These are phyloP conservation scores for Medicago ruthenica DNA, from an alignment of 306 rosid species.

Conservation along the genomic window DNA sequence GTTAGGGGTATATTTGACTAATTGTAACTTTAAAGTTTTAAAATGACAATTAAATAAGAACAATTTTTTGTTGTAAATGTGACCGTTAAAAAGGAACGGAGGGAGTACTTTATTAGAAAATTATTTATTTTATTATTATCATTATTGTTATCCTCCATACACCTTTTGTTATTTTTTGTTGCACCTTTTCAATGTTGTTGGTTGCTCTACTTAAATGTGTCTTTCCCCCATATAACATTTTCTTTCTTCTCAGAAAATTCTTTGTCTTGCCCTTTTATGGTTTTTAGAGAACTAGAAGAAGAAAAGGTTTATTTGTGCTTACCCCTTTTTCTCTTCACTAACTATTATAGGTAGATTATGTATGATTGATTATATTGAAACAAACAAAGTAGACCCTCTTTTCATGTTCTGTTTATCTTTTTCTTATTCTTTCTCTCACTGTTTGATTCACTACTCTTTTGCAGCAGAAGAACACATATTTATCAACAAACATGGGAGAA, in stretches of 20 bases:
- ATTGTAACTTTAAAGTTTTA: too few species aligned
- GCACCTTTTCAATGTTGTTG: neutral
- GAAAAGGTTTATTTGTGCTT: constrained; percentile 7
- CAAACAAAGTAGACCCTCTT: neutral
- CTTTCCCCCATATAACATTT: neutral
- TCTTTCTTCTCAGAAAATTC: neutral
- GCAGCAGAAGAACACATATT: neutral
- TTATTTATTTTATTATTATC: too few species aligned
- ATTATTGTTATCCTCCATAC: neutral
- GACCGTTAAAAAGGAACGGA: too few species aligned
- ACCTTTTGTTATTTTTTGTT: neutral
- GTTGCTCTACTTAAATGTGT: neutral
- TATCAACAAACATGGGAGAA: constrained; percentile 53
- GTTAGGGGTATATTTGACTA: too few species aligned
- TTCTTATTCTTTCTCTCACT: constrained; percentile 36
- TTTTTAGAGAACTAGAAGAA: neutral
- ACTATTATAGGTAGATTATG: neutral
- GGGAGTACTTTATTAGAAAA: too few species aligned
- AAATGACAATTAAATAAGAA: too few species aligned
- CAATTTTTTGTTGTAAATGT: too few species aligned
- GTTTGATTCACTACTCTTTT: constrained; percentile 54
- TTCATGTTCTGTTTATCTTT: neutral
- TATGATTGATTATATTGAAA: neutral
- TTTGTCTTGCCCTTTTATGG: neutral
- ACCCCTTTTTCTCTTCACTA: neutral